A percentile compares a stretch with the other conserved stretches of the same genome.
Evolutionary conservation across 108 stramenopile genomes (phyloP).

Genomic region (Skeletonema grethae): DNA sequence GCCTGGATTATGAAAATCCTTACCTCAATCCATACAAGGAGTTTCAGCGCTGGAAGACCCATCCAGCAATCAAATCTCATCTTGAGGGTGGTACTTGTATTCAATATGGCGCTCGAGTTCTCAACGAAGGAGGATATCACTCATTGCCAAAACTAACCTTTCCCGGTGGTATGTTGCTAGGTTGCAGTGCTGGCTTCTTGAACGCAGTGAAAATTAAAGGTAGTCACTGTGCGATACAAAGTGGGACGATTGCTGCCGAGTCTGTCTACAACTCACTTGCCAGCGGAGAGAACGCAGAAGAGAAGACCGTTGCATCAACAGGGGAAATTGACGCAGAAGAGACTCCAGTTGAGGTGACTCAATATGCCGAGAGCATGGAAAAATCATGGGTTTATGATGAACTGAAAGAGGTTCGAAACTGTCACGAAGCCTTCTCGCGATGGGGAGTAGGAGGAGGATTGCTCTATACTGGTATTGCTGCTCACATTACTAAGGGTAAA

Average conservation of each 20-base stretch:
- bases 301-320: constrained; percentile 65
- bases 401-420: constrained; percentile 94
- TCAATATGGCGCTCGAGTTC: constrained; percentile 95
- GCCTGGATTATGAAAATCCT: constrained; percentile 98
- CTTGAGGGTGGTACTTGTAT: constrained; percentile 95
- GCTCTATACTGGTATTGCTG: constrained; percentile 89
- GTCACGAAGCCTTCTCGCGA: constrained; percentile 93
- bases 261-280: constrained; percentile 81
- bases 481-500: constrained; percentile 88
- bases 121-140: constrained; percentile 98
- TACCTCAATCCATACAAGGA: constrained; percentile 98
- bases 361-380: constrained; percentile 71
- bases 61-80: constrained; percentile 86
- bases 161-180: constrained; percentile 92
- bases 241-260: constrained; percentile 94
- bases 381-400: constrained; percentile 95
- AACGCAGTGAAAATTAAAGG: constrained; percentile 99
- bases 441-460: constrained; percentile 93
- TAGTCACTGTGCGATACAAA: constrained; percentile 97
- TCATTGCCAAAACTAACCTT: constrained; percentile 96
- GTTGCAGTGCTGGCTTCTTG: constrained; percentile 97
- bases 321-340: constrained; percentile 64
- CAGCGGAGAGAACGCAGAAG: constrained; percentile 62
- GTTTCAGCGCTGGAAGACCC: constrained; percentile 98
- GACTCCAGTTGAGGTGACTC: constrained; percentile 53